phyloP scores from a whole-genome alignment of 2,329 filamentous ascomycete species.

The Capronia coronata region DNA sequence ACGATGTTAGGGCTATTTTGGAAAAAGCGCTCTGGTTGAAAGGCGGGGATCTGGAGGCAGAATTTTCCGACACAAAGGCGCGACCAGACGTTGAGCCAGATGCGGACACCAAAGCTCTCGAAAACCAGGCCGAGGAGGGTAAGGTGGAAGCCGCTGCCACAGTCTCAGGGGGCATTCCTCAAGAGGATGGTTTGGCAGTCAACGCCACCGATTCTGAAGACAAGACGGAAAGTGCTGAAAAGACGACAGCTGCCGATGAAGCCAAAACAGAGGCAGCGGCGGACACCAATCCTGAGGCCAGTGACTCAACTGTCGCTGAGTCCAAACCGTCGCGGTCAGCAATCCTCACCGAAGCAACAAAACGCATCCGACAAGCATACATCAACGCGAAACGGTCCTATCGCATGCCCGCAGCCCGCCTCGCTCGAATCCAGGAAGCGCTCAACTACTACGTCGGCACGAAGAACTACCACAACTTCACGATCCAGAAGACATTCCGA shows the following conservation, averaged over 20 bases:
- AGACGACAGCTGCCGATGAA: conserved; percentile 8
- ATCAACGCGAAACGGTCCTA: conserved; percentile 76
- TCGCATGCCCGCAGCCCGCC: conserved; percentile 65
- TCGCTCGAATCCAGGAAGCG: conserved; percentile 67
- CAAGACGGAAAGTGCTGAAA: not conserved
- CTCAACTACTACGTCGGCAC: conserved; percentile 75
- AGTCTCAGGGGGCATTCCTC: not conserved
- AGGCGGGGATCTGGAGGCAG: conserved; percentile 33
- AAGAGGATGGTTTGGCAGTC: conserved; percentile 1
- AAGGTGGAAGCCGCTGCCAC: not conserved
- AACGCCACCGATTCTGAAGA: not conserved
- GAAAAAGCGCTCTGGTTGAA: conserved; percentile 38
- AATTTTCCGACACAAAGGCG: conserved; percentile 11
- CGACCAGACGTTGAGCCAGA: conserved; percentile 13
- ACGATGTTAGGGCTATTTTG: conserved; percentile 35
- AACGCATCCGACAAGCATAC: conserved; percentile 73
- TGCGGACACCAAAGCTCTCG: not conserved
- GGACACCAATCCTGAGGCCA: not conserved
- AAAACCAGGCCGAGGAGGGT: not conserved
- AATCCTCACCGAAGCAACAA: conserved; percentile 59
- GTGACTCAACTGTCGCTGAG: not conserved
- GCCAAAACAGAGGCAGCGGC: conserved; percentile 1
- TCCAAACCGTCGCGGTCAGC: conserved; percentile 16
- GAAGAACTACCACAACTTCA: conserved; percentile 95
- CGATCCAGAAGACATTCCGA: conserved; percentile 72